A percentile compares a stretch with the other conserved stretches of the same genome.
Evolutionary conservation across 2,329 filamentous ascomycete species (phyloP).

Genomic region (Pochonia chlamydosporia): DNA sequence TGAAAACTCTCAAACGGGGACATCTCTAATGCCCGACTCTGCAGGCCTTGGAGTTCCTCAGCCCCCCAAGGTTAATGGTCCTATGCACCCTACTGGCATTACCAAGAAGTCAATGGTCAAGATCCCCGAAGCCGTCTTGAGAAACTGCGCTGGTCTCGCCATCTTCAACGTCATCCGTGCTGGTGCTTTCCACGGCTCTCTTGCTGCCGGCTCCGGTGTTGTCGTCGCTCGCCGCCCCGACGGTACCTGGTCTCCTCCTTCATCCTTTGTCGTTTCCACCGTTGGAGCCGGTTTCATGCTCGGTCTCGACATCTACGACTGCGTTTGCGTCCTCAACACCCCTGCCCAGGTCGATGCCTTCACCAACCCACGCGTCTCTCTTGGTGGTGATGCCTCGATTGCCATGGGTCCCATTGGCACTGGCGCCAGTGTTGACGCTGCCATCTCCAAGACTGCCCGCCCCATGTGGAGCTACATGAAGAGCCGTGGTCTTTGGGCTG

Average conservation of each 20-base stretch:
- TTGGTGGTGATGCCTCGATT: conserved; percentile 65
- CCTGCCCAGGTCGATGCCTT: conserved; percentile 62
- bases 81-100: conserved; percentile 25
- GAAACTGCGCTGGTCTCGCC: conserved; percentile 52
- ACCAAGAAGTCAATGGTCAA: conserved; percentile 28
- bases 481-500: conserved; percentile 71
- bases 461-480: conserved; percentile 81
- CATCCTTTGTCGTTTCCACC: conserved; percentile 65
- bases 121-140: conserved; percentile 40
- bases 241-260: conserved; percentile 66
- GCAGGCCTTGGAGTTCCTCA: conserved; percentile 14
- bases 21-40: background rate
- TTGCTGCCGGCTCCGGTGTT: conserved; percentile 54
- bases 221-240: conserved; percentile 51
- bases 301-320: conserved; percentile 72
- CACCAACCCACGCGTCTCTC: conserved; percentile 57
- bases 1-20: background rate
- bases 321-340: conserved; percentile 69
- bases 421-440: conserved; percentile 51
- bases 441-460: conserved; percentile 29
- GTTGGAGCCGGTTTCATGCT: conserved; percentile 65
- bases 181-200: conserved; percentile 48
- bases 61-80: conserved; percentile 17
- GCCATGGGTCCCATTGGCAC: conserved; percentile 54
- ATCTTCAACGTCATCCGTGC: conserved; percentile 60